Evolutionary conservation across 495 filamentous ascomycete genomes (phyloP).

Genomic region (Neurospora sp.): DNA sequence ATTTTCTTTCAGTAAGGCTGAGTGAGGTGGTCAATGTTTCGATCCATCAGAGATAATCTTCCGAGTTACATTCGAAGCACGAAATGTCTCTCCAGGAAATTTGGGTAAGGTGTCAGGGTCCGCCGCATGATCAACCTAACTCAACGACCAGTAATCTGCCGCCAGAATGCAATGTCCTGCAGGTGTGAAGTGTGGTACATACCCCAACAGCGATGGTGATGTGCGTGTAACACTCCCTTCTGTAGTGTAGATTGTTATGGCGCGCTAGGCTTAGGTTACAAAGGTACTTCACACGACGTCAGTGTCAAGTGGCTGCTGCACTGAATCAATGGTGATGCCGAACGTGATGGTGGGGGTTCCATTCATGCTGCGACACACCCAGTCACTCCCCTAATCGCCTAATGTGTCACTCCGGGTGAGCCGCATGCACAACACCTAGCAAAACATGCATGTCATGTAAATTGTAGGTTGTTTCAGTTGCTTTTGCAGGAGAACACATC

Average conservation of each 20-base stretch:
- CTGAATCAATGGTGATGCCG: background rate
- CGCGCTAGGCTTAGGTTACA: background rate
- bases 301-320: background rate
- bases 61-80: background rate
- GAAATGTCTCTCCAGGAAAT: background rate
- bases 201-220: background rate
- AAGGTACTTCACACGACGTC: background rate
- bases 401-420: background rate
- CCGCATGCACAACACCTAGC: background rate
- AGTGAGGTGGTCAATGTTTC: background rate
- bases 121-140: no score
- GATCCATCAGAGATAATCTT: background rate
- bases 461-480: background rate
- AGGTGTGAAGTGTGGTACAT: background rate
- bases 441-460: background rate
- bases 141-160: background rate
- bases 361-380: background rate
- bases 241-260: background rate
- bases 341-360: background rate
- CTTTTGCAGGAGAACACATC: background rate
- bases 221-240: background rate
- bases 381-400: background rate
- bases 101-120: background rate
- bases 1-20: background rate
- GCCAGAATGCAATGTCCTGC: background rate